Evolutionary conservation across 2,329 filamentous ascomycete species (phyloP), one percentile per base, ranked within the genome.

Genomic region (Coniochaeta sp.): DNA sequence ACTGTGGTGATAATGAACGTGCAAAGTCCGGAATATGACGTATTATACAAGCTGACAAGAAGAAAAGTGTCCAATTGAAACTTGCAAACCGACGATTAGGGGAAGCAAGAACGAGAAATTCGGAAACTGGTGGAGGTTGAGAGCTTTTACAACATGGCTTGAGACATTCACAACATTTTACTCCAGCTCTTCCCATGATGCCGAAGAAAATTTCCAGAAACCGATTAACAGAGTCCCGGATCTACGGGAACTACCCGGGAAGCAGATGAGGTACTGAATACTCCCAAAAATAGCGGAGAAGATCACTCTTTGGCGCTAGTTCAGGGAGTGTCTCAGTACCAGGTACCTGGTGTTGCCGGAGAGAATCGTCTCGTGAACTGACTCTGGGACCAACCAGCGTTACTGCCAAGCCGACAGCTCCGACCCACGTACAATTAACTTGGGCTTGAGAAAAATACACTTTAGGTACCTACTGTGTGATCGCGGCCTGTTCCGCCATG

Each of bases 181-280:
- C 47, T 52, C 47, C 47, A 52, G 54, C 9, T 57, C 54, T 57
- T 57, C 54, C 54, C 28, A 38, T 57, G 54, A 57, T 57, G 54
- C 54, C 54, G 54, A 57, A 55, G 54, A 57, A 57, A 57, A 57
- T 57, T 57, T 57, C 28, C 54, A 57, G 28, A 57, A 26, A 57
- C 8, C 31, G 34, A 34, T 57, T 57, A 17, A 36, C 16, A 38
- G 28, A 38, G 31, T 34, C 54, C 9, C 54, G 54, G 54, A 38
- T 57, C 54, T 57, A 57, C 54, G 54, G 54, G 54, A 57, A 57
- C 54, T 36, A 26, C 22, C 54, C 54, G 54, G 52, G 34, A 38
- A 34, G 31, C 31, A 28, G 34, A 3, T 14, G 19, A 57, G n/a
- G 54, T 57, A 57, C 31, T 17, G 6, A 26, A 7, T 55, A 55